Percentiles rank a stretch among this genome's conserved stretches.
phyloP scores from a whole-genome alignment of 805 yeast genomes.

The Candida khao-thaluensis region DNA sequence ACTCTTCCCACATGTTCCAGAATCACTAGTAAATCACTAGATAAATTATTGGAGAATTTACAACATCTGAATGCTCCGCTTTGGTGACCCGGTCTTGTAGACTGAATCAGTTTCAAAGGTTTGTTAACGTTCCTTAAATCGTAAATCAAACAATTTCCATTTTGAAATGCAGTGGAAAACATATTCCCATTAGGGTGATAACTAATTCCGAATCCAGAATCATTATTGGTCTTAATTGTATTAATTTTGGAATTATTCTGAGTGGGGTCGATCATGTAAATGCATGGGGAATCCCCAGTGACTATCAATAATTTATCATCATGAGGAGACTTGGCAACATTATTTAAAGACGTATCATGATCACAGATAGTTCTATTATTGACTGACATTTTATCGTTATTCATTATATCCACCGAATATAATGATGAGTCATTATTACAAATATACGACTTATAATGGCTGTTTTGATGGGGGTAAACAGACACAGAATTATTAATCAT shows the following conservation, averaged over 20 bases:
- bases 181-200: constrained; percentile 73
- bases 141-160: constrained; percentile 74
- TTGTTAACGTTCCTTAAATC: constrained; percentile 63
- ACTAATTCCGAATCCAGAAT: constrained; percentile 79
- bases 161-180: constrained; percentile 82
- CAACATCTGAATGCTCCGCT: constrained; percentile 69
- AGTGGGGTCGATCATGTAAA: constrained; percentile 55
- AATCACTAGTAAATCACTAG: constrained; percentile 73
- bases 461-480: constrained; percentile 34
- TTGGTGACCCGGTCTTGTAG: constrained; percentile 56
- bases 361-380: constrained; percentile 44
- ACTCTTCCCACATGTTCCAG: constrained; percentile 86
- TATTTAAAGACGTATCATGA: constrained; percentile 68
- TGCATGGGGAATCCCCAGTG: constrained; percentile 75
- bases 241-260: constrained; percentile 22
- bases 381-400: constrained; percentile 43
- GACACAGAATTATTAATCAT: constrained; percentile 81
- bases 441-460: constrained; percentile 55
- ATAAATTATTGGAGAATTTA: constrained; percentile 49
- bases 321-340: constrained; percentile 61
- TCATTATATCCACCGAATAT: constrained; percentile 58
- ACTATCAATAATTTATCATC: constrained; percentile 38
- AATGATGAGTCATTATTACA: constrained; percentile 83
- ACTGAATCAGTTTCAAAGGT: constrained; percentile 55
- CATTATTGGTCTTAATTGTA: constrained; percentile 58